A percentile compares a stretch with the other conserved stretches of the same genome.
These are phyloP conservation scores for Colletotrichum sojae DNA, from an alignment of 2,329 filamentous ascomycete species.

Conservation along the genomic window DNA sequence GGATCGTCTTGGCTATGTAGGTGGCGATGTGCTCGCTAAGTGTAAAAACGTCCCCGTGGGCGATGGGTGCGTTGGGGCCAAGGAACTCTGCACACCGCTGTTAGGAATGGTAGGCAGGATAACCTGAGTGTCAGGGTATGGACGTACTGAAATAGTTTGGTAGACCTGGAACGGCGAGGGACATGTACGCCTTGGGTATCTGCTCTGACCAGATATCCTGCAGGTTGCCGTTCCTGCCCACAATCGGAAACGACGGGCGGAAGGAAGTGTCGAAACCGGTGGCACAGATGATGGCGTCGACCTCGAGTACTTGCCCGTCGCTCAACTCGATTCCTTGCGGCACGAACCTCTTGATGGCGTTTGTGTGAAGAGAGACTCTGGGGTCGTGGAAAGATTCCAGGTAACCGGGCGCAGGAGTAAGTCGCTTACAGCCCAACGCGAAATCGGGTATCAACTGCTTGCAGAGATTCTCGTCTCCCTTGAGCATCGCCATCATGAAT, in stretches of 20 bases:
- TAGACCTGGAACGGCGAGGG: conserved; percentile 64
- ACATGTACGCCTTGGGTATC: conserved; percentile 66
- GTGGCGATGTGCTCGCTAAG: conserved; percentile 65
- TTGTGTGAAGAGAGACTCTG: conserved; percentile 41
- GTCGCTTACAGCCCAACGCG: conserved; percentile 62
- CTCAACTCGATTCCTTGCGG: conserved; percentile 63
- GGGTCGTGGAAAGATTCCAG: conserved; percentile 54
- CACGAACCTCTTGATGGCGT: conserved; percentile 61
- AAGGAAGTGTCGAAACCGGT: conserved; percentile 71
- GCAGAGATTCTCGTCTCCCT: conserved; percentile 64
- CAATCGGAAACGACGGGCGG: conserved; percentile 64
- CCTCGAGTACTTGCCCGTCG: conserved; percentile 62
- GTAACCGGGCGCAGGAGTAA: conserved; percentile 66
- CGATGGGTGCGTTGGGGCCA: conserved; percentile 66
- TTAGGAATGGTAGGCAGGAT: conserved; percentile 9
- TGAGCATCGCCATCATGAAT: conserved; percentile 64
- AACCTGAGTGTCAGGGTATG: too few relatives aligned
- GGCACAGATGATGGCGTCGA: conserved; percentile 71
- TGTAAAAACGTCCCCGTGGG: conserved; percentile 66
- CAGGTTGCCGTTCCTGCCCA: conserved; percentile 65
- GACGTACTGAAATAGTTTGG: conserved; percentile 70
- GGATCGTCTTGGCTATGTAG: conserved; percentile 64
- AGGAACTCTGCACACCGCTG: conserved; percentile 58
- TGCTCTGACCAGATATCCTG: conserved; percentile 62
- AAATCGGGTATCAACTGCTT: conserved; percentile 65